These are phyloP conservation scores for Vigna mungo DNA, from an alignment of 306 rosid genomes.

Conservation along the genomic window DNA sequence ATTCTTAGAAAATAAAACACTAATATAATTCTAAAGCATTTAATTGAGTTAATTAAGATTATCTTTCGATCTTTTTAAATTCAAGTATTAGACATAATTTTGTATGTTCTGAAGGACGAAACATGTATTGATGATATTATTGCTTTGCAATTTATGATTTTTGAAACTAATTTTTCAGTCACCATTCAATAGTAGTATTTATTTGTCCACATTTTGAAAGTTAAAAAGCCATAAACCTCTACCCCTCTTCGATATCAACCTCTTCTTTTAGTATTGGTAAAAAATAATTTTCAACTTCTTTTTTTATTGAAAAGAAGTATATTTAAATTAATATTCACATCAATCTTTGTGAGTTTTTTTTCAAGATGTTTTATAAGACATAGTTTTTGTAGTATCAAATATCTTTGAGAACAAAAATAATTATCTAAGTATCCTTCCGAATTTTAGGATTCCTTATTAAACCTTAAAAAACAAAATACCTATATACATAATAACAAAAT, in stretches of 20 bases:
- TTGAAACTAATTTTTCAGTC: not conserved
- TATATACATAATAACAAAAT: no score
- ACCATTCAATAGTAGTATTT: not conserved
- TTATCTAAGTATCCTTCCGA: no score
- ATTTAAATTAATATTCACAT: not conserved
- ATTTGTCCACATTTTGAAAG: not conserved
- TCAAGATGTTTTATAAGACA: not conserved
- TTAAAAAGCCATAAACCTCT: not conserved
- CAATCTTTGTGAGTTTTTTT: not conserved
- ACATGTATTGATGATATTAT: not conserved
- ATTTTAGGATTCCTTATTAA: no score
- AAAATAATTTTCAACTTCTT: not conserved
- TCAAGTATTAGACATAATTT: not conserved
- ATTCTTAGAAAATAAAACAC: no score
- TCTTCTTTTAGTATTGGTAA: not conserved
- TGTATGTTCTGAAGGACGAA: not conserved
- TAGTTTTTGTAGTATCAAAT: not conserved
- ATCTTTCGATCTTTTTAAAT: no score
- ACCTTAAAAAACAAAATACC: no score
- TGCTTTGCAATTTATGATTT: accelerated
- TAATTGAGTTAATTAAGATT: no score
- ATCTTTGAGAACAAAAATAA: no score
- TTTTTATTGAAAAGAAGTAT: not conserved
- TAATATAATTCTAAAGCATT: no score
- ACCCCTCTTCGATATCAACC: not conserved